Percentiles rank a stretch among this genome's conserved stretches.
These are phyloP conservation scores for Gossypium laxum DNA, from an alignment of 441 rosid genomes.

Conservation along the genomic window DNA sequence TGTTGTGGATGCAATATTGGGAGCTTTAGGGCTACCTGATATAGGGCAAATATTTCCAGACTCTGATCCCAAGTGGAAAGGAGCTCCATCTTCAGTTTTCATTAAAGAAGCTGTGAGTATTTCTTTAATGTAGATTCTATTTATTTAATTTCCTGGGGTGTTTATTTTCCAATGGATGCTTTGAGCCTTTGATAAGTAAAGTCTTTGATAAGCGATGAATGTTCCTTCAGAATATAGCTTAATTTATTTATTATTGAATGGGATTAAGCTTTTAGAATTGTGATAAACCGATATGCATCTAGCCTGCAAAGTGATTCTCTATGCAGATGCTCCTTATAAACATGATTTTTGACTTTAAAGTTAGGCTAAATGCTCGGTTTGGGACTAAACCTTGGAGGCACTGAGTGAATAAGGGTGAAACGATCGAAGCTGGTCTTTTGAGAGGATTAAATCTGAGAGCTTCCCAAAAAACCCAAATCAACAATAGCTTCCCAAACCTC, in stretches of 20 bases:
- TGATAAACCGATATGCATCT: not conserved
- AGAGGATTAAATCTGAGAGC: too few species aligned
- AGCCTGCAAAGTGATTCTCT: not conserved
- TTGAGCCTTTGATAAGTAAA: not conserved
- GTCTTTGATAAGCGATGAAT: not conserved
- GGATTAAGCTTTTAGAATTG: not conserved
- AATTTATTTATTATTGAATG: not conserved
- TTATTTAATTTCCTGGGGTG: not conserved
- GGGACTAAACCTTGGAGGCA: too few species aligned
- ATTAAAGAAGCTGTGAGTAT: conserved; percentile 82
- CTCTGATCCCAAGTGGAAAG: conserved; percentile 90
- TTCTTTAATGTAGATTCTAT: not conserved
- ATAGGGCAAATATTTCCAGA: conserved; percentile 95
- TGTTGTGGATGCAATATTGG: conserved; percentile 95
- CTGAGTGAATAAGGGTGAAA: too few species aligned
- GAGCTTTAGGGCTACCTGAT: conserved; percentile 90
- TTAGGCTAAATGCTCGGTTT: not conserved
- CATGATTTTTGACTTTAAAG: not conserved
- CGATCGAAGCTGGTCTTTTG: too few species aligned
- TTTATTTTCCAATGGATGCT: not conserved
- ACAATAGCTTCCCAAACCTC: too few species aligned
- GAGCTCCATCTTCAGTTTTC: conserved; percentile 82
- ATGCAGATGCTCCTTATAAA: not conserved
- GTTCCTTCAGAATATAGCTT: not conserved
- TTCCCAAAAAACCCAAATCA: too few species aligned